phyloP scores from a whole-genome alignment of 805 yeast genomes.

The Metschnikowia kunwiensis region DNA sequence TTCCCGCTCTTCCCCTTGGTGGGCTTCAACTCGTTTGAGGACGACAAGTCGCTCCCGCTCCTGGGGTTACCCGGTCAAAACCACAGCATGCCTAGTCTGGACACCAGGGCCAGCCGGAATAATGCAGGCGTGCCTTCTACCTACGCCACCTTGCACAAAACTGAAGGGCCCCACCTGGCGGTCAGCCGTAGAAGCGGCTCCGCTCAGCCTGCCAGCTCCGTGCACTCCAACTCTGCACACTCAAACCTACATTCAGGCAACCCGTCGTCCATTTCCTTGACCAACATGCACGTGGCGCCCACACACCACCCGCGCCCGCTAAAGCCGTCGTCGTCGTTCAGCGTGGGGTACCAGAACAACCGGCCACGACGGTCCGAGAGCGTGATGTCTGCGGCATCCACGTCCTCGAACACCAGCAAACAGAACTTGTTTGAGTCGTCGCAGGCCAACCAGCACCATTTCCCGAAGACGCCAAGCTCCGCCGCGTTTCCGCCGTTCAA shows the following conservation, averaged over 20 bases:
- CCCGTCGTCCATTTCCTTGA: constrained; percentile 8
- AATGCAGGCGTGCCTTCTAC: background rate
- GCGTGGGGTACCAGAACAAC: constrained; percentile 22
- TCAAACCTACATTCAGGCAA: constrained; percentile 3
- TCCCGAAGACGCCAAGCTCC: constrained; percentile 16
- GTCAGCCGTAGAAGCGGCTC: constrained; percentile 4
- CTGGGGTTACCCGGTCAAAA: constrained; percentile 26
- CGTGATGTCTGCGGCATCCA: constrained; percentile 38
- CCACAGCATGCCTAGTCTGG: background rate
- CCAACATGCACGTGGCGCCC: constrained; percentile 2
- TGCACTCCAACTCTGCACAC: constrained; percentile 1
- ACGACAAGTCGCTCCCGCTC: constrained; percentile 34
- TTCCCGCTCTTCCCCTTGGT: constrained; percentile 44
- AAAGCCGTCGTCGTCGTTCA: constrained; percentile 6
- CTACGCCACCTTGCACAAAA: too few species aligned
- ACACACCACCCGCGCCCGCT: constrained; percentile 14
- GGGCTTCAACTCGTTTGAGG: constrained; percentile 37
- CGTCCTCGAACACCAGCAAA: constrained; percentile 28
- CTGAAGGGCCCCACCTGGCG: background rate
- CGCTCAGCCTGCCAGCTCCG: background rate
- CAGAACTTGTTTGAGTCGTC: constrained; percentile 16
- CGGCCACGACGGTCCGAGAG: constrained; percentile 40
- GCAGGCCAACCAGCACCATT: constrained; percentile 3
- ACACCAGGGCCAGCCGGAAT: background rate
- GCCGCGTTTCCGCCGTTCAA: constrained; percentile 21